Percentiles rank a stretch among this genome's conserved stretches.
phyloP scores from a whole-genome alignment of 202 grass and related monocot species.

The Dendrocalamus latiflorus region DNA sequence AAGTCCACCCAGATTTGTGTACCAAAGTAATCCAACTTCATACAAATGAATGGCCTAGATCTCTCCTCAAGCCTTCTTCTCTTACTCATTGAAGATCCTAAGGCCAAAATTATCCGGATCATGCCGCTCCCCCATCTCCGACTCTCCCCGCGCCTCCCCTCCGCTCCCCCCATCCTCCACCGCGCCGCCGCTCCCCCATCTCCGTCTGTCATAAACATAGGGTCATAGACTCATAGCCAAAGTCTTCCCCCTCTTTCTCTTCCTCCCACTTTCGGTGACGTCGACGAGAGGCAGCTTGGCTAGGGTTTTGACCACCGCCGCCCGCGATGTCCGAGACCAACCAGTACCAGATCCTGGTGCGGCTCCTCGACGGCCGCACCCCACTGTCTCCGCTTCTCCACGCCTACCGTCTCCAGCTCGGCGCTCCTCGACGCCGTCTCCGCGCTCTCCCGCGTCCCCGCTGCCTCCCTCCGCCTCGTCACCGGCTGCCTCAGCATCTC shows the following conservation, averaged over 20 bases:
- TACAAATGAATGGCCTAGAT: too few relatives aligned
- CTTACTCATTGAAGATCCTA: too few relatives aligned
- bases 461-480: constrained; percentile 51
- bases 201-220: neutral
- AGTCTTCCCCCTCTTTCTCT: neutral
- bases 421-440: constrained; percentile 45
- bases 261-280: neutral
- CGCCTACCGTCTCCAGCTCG: constrained; percentile 47
- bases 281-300: constrained; percentile 6
- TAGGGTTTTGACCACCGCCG: constrained; percentile 40
- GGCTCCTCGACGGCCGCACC: constrained; percentile 69
- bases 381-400: constrained; percentile 55
- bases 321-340: constrained; percentile 43
- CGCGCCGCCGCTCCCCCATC: too few relatives aligned
- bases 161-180: too few relatives aligned
- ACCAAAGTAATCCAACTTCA: too few relatives aligned
- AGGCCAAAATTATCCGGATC: too few relatives aligned
- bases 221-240: too few relatives aligned
- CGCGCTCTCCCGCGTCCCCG: constrained; percentile 40
- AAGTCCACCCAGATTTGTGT: too few relatives aligned
- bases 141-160: too few relatives aligned
- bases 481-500: constrained; percentile 44
- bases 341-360: constrained; percentile 69
- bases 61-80: too few relatives aligned
- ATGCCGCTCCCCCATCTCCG: too few relatives aligned